Evolutionary conservation across 768 basidiomycete species (phyloP).

Genomic region (Suillus clintonianus): DNA sequence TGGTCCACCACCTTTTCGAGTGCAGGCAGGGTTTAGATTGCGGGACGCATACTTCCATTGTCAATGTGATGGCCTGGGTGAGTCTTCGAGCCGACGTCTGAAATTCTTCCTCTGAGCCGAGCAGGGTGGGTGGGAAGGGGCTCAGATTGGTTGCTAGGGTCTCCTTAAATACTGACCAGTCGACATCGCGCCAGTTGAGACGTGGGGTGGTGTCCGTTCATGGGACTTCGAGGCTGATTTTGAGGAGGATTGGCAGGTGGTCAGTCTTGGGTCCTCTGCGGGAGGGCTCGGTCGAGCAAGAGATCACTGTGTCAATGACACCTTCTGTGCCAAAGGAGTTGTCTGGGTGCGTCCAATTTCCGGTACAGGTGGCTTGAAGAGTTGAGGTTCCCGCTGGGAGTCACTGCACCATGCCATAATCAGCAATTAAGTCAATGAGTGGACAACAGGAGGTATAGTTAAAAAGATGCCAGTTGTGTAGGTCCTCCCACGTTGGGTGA

Average conservation of each 20-base stretch:
- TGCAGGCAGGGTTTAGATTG: constrained; percentile 17
- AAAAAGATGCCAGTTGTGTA: constrained; percentile 24
- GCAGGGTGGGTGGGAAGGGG: background rate
- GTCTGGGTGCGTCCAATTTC: constrained; percentile 24
- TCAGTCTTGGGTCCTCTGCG: background rate
- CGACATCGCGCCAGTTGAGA: constrained; percentile 7
- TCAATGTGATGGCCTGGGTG: constrained; percentile 13
- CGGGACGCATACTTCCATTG: constrained; percentile 21
- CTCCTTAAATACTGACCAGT: constrained; percentile 12
- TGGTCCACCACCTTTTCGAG: constrained; percentile 36
- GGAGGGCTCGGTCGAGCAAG: background rate
- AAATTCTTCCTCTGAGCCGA: constrained; percentile 11
- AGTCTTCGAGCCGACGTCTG: constrained; percentile 8
- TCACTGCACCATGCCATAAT: constrained; percentile 32
- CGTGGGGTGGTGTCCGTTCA: background rate
- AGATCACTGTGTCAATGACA: accelerated
- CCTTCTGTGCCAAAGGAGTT: constrained; percentile 13
- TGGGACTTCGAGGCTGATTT: background rate
- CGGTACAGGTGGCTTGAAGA: constrained; percentile 24
- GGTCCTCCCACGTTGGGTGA: no score
- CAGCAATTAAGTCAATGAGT: constrained; percentile 28
- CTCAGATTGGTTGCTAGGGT: background rate
- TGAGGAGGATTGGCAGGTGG: constrained; percentile 13
- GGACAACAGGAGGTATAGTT: constrained; percentile 11
- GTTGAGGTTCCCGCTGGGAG: constrained; percentile 39